Evolutionary conservation across 306 rosid species (phyloP).

Genomic region (Vigna radiata): DNA sequence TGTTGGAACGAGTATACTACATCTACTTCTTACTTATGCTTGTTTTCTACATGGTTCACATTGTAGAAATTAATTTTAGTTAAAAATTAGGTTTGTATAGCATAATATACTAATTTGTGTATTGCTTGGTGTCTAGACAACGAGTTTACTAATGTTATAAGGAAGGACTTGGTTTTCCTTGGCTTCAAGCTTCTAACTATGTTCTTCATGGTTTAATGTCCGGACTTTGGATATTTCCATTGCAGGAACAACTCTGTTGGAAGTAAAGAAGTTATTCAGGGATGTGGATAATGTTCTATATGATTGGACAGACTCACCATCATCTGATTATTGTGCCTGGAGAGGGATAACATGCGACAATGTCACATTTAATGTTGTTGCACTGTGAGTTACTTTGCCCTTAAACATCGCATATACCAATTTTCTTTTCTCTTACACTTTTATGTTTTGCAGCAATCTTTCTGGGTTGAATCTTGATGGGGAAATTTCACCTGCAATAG

Average conservation of each 20-base stretch:
- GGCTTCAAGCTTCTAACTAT: neutral
- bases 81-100: neutral
- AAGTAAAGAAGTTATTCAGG: slow-evolving; percentile 88
- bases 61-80: slow-evolving; percentile 1
- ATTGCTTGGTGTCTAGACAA: neutral
- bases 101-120: neutral
- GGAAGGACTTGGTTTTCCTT: slow-evolving; percentile 3
- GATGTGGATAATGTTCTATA: slow-evolving; percentile 89
- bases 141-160: neutral
- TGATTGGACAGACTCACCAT: slow-evolving; percentile 85
- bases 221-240: slow-evolving; percentile 22
- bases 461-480: slow-evolving; percentile 91
- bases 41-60: neutral
- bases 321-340: slow-evolving; percentile 92
- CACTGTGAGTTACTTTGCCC: slow-evolving; percentile 73
- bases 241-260: slow-evolving; percentile 82
- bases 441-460: slow-evolving; percentile 67
- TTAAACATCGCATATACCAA: slow-evolving; percentile 18
- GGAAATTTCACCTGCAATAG: slow-evolving; percentile 89
- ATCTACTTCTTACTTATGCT: neutral
- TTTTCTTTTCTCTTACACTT: slow-evolving; percentile 16
- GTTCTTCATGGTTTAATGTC: slow-evolving; percentile 16
- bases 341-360: slow-evolving; percentile 92
- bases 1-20: neutral
- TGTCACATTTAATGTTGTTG: slow-evolving; percentile 76